Evolutionary conservation across 768 basidiomycete species (phyloP), one percentile per base, ranked within the genome.

Genomic region (Asterophora lycoperdoides): DNA sequence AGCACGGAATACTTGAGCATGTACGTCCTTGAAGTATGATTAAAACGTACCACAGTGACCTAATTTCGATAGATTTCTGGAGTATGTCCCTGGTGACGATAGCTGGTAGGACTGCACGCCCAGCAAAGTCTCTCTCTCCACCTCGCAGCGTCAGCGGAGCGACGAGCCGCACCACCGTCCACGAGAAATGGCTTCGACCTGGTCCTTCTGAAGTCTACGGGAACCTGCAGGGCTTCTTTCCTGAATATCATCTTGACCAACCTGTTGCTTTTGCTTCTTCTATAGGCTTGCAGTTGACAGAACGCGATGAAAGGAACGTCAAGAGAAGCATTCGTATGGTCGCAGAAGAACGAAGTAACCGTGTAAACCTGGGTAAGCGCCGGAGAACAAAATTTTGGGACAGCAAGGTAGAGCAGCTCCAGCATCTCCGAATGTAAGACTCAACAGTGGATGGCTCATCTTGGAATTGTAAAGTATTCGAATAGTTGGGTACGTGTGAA

Each of bases 1-100:
- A 88, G 82, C 19, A 73, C 74, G 9, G 74, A 77, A 42, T 81
- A 79, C 61, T 68, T 93, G 34, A 92, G 84, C 72, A 88, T 94
- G 91, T 91, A 63, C 63, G 86, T 64, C 19, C 10, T 9, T 53
- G 26, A 41, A 29, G n/a, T n/a, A 41, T 15, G 39, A 38, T 5
- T 33, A 29, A 38, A 32, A 15, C 9, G 32, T 36, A 5, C 36
- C 18, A 15, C 13, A 14, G 14, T 4, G 38, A 43, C 38, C 15
- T 47, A 28, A 40, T 14, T 39, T 29, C 23, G 48, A 33, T 54
- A 95, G 93, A 57, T 96, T 97, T 70, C 69, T 97, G 60, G 93
- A 97, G 67, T 97, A 97, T 62, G 89, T 97, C 28, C 89, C 93
- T 29, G 94, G 94, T 51, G 93, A 92, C 91, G 1, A 83, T 97